Conservation (phyloP, 1,284 basidiomycete genomes). For the Mycena citricolor region DNA sequence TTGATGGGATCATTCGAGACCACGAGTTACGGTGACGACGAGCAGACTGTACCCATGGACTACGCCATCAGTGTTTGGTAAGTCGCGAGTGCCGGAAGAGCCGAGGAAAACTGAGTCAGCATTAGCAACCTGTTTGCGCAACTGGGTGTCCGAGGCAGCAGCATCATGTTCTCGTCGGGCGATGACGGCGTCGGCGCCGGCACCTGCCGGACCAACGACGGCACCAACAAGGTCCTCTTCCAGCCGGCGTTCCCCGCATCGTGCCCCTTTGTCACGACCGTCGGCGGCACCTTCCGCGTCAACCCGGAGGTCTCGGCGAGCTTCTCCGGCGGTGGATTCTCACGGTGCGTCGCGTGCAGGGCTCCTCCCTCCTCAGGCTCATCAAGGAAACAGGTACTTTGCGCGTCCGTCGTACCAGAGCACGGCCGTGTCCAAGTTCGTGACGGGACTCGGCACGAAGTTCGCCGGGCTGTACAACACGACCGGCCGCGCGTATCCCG, state of each 20-base stretch:
- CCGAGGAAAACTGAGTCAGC: too few species aligned
- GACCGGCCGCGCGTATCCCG: slow-evolving; percentile 66
- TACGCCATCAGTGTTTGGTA: slow-evolving; percentile 36
- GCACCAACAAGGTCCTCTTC: slow-evolving; percentile 50
- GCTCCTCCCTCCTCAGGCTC: too few species aligned
- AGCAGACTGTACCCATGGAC: slow-evolving; percentile 38
- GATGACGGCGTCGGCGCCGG: slow-evolving; percentile 58
- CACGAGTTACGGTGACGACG: slow-evolving; percentile 38
- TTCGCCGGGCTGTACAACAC: slow-evolving; percentile 55
- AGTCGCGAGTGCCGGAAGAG: too few species aligned
- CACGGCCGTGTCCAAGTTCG: slow-evolving; percentile 51
- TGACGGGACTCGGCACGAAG: slow-evolving; percentile 49
- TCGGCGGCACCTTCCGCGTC: slow-evolving; percentile 52
- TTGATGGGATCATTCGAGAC: slow-evolving; percentile 9
- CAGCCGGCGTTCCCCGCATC: slow-evolving; percentile 71
- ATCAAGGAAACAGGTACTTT: slow-evolving; percentile 66
- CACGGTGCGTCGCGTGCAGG: slow-evolving; percentile 4
- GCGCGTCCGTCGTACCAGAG: slow-evolving; percentile 54
- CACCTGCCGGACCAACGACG: slow-evolving; percentile 58
- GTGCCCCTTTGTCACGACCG: slow-evolving; percentile 71
- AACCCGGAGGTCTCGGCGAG: slow-evolving; percentile 56
- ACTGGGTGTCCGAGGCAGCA: slow-evolving; percentile 48
- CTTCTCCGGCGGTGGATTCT: slow-evolving; percentile 67
- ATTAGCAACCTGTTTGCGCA: slow-evolving; percentile 45
- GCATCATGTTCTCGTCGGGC: slow-evolving; percentile 50